Percentiles rank a stretch among this genome's conserved stretches.
Evolutionary conservation across 2,329 filamentous ascomycete genomes (phyloP).

Genomic region (Chrysoporthe austroafricana): DNA sequence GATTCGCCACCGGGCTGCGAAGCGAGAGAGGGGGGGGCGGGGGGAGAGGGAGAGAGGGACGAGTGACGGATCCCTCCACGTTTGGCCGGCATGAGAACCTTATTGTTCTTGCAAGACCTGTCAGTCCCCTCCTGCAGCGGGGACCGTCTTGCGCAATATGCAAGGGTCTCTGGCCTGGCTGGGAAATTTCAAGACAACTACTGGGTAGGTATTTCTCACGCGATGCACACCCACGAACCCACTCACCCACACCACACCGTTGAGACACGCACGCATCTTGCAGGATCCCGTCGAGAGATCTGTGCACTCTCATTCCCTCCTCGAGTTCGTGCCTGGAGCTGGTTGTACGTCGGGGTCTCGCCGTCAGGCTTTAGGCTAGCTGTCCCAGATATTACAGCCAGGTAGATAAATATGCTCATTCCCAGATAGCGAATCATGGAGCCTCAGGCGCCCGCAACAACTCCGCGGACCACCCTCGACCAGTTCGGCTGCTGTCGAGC

Average conservation of each 20-base stretch:
- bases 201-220: background rate
- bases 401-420: background rate
- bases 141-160: constrained; percentile 24
- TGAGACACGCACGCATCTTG: background rate
- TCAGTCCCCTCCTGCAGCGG: constrained; percentile 13
- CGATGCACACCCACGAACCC: constrained; percentile 1
- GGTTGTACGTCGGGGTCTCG: background rate
- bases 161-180: constrained; percentile 18
- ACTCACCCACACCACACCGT: background rate
- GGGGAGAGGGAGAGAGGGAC: background rate
- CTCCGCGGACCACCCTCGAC: background rate
- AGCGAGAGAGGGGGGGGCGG: background rate
- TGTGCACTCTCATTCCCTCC: too few species aligned
- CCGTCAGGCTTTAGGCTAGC: background rate
- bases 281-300: background rate
- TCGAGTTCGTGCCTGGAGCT: background rate
- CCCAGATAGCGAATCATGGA: background rate
- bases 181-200: constrained; percentile 2
- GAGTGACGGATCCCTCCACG: constrained; percentile 1
- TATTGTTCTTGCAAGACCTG: constrained; percentile 15
- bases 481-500: background rate
- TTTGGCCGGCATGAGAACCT: constrained; percentile 9
- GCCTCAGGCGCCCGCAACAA: background rate
- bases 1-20: background rate
- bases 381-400: background rate